Conservation (phyloP, 441 rosid species). For the Croton laevigatus region DNA sequence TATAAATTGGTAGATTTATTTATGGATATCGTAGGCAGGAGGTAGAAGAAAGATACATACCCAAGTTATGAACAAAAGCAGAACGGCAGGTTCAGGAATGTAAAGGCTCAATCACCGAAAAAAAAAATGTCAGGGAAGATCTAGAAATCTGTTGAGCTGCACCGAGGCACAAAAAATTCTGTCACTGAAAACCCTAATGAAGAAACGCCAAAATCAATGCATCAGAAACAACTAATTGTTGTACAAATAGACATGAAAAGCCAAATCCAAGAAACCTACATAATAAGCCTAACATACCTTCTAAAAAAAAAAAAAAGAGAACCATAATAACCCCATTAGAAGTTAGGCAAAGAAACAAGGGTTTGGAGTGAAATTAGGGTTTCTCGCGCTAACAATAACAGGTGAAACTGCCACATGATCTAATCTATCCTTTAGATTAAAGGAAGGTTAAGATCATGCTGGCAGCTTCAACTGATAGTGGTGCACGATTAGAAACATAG, state of each 20-base stretch:
- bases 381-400: conserved; percentile 56
- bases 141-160: conserved; percentile 35
- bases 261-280: conserved; percentile 23
- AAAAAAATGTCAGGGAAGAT: conserved; percentile 23
- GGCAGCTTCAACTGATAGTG: conserved; percentile 99
- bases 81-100: conserved; percentile 13
- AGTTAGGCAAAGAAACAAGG: conserved; percentile 19
- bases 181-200: conserved; percentile 26
- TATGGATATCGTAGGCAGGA: background rate
- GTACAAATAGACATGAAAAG: background rate
- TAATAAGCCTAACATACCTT: conserved; percentile 21
- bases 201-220: conserved; percentile 14
- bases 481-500: conserved; percentile 40
- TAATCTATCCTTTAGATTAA: conserved; percentile 40
- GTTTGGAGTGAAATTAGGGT: conserved; percentile 27
- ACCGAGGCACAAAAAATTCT: conserved; percentile 34
- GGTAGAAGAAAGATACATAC: conserved; percentile 5
- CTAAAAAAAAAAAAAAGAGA: conserved; percentile 22
- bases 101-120: conserved; percentile 32
- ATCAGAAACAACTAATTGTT: background rate
- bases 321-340: conserved; percentile 13
- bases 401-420: conserved; percentile 97
- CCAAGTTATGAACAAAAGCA: conserved; percentile 17
- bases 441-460: conserved; percentile 92
- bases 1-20: conserved; percentile 2